A percentile compares a stretch with the other conserved stretches of the same genome.
phyloP scores from a whole-genome alignment of 805 yeast genomes.

The Teunomyces tritomae region DNA sequence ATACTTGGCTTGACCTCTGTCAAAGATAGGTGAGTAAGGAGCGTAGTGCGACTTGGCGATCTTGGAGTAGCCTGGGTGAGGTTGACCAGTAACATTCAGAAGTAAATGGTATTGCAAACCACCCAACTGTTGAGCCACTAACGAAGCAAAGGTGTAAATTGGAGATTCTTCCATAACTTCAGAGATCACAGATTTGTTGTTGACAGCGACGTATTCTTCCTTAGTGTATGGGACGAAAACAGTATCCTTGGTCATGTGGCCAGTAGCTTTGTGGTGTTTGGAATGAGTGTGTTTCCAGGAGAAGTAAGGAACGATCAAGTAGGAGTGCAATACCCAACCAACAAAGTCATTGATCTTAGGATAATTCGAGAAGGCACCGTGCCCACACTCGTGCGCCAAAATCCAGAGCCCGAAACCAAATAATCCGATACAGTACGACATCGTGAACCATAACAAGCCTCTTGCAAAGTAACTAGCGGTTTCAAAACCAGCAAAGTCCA shows the following conservation, averaged over 20 bases:
- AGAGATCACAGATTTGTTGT: conserved; percentile 39
- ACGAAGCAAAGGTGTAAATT: conserved; percentile 51
- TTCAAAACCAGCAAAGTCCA: conserved; percentile 34
- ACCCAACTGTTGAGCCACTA: conserved; percentile 68
- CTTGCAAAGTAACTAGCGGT: conserved; percentile 33
- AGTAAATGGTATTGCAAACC: conserved; percentile 72
- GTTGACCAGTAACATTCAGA: conserved; percentile 77
- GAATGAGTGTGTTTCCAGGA: conserved; percentile 85
- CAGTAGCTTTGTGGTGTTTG: conserved; percentile 89
- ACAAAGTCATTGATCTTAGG: conserved; percentile 70
- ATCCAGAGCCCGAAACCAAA: conserved; percentile 82
- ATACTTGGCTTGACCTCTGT: conserved; percentile 67
- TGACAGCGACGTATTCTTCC: conserved; percentile 48
- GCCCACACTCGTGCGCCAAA: conserved; percentile 90
- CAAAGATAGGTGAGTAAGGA: conserved; percentile 74
- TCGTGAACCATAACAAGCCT: conserved; percentile 56
- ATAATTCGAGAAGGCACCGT: conserved; percentile 76
- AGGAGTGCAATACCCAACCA: conserved; percentile 83
- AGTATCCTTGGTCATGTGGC: conserved; percentile 78
- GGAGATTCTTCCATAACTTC: conserved; percentile 78
- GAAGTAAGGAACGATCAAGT: conserved; percentile 77
- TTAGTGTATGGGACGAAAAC: conserved; percentile 76
- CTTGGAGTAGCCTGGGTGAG: conserved; percentile 43
- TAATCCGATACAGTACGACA: conserved; percentile 56
- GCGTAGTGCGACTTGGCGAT: conserved; percentile 64